Evolutionary conservation across 108 stramenopile species (phyloP), one percentile per base, ranked within the genome.

Genomic region (Mayamaea pseudoterrestris): DNA sequence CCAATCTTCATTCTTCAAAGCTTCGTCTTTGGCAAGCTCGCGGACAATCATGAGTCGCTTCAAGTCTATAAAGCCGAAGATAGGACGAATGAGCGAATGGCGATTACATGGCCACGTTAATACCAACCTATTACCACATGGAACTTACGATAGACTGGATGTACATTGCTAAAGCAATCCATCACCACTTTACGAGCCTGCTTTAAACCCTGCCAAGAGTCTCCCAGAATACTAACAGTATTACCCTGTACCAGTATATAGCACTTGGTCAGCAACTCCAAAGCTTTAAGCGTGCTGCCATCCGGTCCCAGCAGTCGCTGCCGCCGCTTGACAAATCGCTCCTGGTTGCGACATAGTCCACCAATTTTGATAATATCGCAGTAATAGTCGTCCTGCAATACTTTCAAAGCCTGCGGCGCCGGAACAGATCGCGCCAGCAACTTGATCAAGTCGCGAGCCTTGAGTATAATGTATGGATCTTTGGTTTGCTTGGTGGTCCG

Each of bases 321-420:
- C 30, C 98, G 66, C 17, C 98, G 78, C 41, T 98, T 98, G 43
- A 99, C 94, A 66, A 99, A 99, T 3, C 97, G 82, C 64, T 99
- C 98, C 69, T 97, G 97, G 63, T 98, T 98, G 23, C 95, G 77
- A 11, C 98, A 97, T 37, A 99, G 50, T 28, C 93, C 94, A 24
- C 98, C 98, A 62, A 99, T 96, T 76, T 99, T 99, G 56, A 99
- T 86, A 50, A 99, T 93, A 58, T 99, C 98, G 47, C 89, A 85
- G 17, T 94, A 76, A 44, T 85, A 74, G 44, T 93, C 97, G 57
- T 99, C 98, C 11, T 95, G 66, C 45, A 99, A 68, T 41, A 97
- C 87, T 47, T 91, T 86, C 22, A 97, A 41, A 5, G 95, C 98
- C 79, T 99, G 96, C 11, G 76, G 67, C 6, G 76, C 77, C 24